Conservation (phyloP, 345 rosid genomes). For the Eucalyptus regnans region DNA sequence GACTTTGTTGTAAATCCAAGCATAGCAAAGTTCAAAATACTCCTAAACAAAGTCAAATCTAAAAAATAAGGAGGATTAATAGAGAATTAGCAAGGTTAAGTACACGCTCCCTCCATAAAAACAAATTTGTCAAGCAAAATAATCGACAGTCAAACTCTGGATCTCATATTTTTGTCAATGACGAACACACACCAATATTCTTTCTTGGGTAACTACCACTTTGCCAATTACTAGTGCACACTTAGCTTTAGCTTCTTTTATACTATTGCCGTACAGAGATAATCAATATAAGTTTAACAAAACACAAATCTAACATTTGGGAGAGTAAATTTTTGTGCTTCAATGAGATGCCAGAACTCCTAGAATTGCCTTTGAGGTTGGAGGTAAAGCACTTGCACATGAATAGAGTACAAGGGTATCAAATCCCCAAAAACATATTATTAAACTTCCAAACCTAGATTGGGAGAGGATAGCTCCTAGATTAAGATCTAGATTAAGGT, state of each 20-base stretch:
- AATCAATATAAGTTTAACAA: not conserved
- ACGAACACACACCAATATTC: not conserved
- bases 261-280: fast-evolving
- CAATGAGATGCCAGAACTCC: fast-evolving
- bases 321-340: no score
- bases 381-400: not conserved
- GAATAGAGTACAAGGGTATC: not conserved
- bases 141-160: fast-evolving
- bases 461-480: not conserved
- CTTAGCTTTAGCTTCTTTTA: no score
- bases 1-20: not conserved
- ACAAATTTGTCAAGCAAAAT: not conserved
- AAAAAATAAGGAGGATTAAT: not conserved
- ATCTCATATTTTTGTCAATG: not conserved
- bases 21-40: not conserved
- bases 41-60: no score
- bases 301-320: not conserved
- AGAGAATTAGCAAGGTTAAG: fast-evolving
- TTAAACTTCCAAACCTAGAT: no score
- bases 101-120: not conserved
- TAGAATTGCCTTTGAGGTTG: not conserved
- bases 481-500: not conserved
- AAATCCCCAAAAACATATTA: no score
- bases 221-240: not conserved
- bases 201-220: not conserved